phyloP scores from a whole-genome alignment of 257 asterid genomes.

The Eustoma russellianum region DNA sequence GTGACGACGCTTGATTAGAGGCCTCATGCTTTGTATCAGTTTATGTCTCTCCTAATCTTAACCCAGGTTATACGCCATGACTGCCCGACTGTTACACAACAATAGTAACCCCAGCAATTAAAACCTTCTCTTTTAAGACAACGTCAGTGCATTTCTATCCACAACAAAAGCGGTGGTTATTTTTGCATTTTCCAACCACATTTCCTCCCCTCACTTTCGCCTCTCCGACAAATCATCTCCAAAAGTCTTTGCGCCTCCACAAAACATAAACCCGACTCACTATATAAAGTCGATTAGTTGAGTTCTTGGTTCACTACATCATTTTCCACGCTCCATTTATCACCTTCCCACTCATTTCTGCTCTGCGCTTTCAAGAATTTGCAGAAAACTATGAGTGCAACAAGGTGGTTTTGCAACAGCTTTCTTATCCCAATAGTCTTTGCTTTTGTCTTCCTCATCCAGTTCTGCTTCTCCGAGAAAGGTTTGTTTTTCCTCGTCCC shows the following conservation, averaged over 20 bases:
- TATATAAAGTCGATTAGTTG: slow-evolving; percentile 11
- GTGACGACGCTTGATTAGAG: too few relatives aligned
- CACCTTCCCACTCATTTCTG: too few relatives aligned
- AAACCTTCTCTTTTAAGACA: too few relatives aligned
- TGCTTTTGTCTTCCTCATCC: slow-evolving; percentile 20
- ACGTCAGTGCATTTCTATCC: too few relatives aligned
- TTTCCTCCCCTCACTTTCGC: neutral
- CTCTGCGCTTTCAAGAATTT: neutral
- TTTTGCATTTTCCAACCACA: slow-evolving; percentile 6
- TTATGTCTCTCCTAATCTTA: too few relatives aligned
- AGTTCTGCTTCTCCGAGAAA: slow-evolving; percentile 40
- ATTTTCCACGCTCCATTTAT: too few relatives aligned
- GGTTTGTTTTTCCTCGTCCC: slow-evolving; percentile 13
- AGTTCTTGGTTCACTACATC: slow-evolving; percentile 2
- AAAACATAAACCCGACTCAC: neutral
- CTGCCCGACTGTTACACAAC: too few relatives aligned
- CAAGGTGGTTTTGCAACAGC: slow-evolving; percentile 1
- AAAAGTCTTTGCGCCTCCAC: slow-evolving; percentile 9
- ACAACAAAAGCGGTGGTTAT: neutral
- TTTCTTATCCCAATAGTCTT: slow-evolving; percentile 7
- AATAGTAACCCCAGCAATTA: too few relatives aligned
- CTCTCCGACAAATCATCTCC: neutral
- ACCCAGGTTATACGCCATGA: too few relatives aligned
- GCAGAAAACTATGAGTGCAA: neutral
- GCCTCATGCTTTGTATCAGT: too few relatives aligned